Evolutionary conservation across 495 filamentous ascomycete genomes (phyloP).

Genomic region (Podospora appendiculata): DNA sequence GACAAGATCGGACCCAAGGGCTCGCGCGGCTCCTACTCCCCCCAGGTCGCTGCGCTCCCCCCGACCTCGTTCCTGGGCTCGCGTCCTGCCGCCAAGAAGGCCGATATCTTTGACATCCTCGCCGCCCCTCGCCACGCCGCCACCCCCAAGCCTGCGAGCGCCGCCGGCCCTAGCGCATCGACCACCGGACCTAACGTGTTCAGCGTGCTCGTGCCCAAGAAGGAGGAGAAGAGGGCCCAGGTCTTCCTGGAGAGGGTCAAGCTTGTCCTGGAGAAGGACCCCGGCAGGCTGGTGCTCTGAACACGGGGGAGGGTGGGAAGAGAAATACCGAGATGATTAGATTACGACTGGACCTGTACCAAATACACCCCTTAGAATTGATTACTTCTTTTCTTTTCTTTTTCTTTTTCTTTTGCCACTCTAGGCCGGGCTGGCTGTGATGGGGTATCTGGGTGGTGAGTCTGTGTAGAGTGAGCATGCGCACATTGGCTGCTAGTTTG

Average conservation of each 20-base stretch:
- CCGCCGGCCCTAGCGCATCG: conserved; percentile 27
- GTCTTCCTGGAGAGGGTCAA: conserved; percentile 80
- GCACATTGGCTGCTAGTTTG: too few species aligned
- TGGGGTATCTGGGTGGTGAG: too few species aligned
- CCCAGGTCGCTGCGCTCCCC: conserved; percentile 61
- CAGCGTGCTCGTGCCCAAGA: conserved; percentile 63
- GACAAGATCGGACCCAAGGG: conserved; percentile 38
- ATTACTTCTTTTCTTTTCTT: too few species aligned
- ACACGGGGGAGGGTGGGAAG: not conserved
- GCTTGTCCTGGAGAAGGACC: conserved; percentile 71
- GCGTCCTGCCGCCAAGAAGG: conserved; percentile 28
- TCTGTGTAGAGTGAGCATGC: too few species aligned
- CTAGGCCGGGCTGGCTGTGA: too few species aligned
- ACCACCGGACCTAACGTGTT: conserved; percentile 62
- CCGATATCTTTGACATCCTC: conserved; percentile 76
- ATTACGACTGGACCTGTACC: too few species aligned
- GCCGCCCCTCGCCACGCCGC: conserved; percentile 24
- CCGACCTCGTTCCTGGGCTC: conserved; percentile 22
- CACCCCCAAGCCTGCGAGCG: conserved; percentile 13
- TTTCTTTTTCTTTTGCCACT: too few species aligned
- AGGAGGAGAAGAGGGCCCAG: conserved; percentile 71
- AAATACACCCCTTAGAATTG: too few species aligned
- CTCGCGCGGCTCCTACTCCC: conserved; percentile 53
- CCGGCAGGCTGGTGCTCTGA: conserved; percentile 65
- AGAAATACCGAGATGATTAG: too few species aligned